These are phyloP conservation scores for Verruconis gallopava DNA, from an alignment of 2,329 filamentous ascomycete genomes.

Conservation along the genomic window DNA sequence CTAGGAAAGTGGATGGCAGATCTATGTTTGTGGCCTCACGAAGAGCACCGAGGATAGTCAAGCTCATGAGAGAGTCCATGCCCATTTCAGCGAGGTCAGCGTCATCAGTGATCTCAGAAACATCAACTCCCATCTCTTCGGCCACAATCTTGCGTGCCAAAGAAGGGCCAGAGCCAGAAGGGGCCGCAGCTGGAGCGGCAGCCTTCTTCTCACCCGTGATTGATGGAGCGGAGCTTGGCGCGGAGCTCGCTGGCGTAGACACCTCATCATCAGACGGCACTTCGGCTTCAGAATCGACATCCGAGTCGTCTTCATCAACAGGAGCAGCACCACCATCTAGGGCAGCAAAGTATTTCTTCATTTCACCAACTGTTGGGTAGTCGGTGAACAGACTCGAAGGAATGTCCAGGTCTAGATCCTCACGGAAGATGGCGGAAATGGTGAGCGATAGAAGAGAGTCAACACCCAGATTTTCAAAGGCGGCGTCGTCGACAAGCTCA, in stretches of 20 bases:
- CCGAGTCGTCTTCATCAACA: slow-evolving; percentile 29
- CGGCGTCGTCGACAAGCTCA: slow-evolving; percentile 46
- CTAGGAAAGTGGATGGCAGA: slow-evolving; percentile 42
- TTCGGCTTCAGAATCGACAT: slow-evolving; percentile 23
- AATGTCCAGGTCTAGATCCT: slow-evolving; percentile 47
- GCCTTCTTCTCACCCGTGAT: slow-evolving; percentile 21
- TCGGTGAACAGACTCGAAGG: slow-evolving; percentile 48
- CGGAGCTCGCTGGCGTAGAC: slow-evolving; percentile 37
- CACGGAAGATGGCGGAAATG: slow-evolving; percentile 48
- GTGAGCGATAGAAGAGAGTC: slow-evolving; percentile 49
- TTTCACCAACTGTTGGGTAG: slow-evolving; percentile 44
- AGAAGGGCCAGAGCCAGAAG: slow-evolving; percentile 27
- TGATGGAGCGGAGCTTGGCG: slow-evolving; percentile 28
- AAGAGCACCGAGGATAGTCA: slow-evolving; percentile 38
- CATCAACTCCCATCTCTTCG: slow-evolving; percentile 52
- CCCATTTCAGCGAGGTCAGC: slow-evolving; percentile 49
- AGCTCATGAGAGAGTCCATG: slow-evolving; percentile 41
- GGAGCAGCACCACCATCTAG: slow-evolving; percentile 29
- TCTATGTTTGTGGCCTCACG: slow-evolving; percentile 38
- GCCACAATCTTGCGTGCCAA: slow-evolving; percentile 37
- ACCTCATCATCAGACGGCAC: slow-evolving; percentile 30
- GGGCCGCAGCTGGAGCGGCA: not conserved
- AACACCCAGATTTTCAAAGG: slow-evolving; percentile 49
- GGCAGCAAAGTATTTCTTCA: slow-evolving; percentile 43
- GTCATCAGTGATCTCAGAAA: slow-evolving; percentile 39